Evolutionary conservation across 1,284 basidiomycete genomes (phyloP), one percentile per base, ranked within the genome.

Genomic region (Golubevia sp.): DNA sequence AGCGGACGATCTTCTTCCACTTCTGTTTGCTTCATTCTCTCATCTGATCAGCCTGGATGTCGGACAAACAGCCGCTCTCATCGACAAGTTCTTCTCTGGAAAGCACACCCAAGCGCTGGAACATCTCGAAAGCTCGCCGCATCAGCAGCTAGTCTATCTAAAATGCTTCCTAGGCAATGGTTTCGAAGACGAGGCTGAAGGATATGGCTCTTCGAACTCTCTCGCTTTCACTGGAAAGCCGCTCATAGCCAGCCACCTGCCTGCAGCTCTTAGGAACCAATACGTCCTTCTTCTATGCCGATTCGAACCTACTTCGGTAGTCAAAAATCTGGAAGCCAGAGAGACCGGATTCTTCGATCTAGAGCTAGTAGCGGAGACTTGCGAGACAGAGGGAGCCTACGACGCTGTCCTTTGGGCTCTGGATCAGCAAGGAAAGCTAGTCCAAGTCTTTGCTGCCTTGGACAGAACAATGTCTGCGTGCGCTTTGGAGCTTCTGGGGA

Each of bases 341-440:
- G 88, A 89, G 0, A 53, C 80, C 0, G 86, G 86, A 7, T 86
- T 86, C 62, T 85, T 94, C 59, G 89, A 92, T 62, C 88, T 90
- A 79, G 73, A 86, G 0, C 85, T 88, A 8, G 86, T 91, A 3
- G 84, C 89, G 1, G 84, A 85, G 6, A 87, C 88, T 2, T 94
- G 91, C 74, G 91, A 94, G 81, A 84, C 86, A 4, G 86, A 87
- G 26, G 86, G 86, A 38, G 89, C 90, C 4, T 91, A 88, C 71
- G 90, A 93, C 64, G 92, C 91, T 2, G 89, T 92, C 23, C 85
- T 98, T 1, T 98, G 95, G 95, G 87, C 90, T 0, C 84, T 91
- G 56, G 88, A 94, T 75, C 87, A 88, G 66, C 86, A 85, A 24
- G 91, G 90, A 0, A 86, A 88, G 56, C 88, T 90, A 1, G 85